These are phyloP conservation scores for Lactarius sp. DNA, from an alignment of 768 basidiomycete genomes.

Conservation along the genomic window DNA sequence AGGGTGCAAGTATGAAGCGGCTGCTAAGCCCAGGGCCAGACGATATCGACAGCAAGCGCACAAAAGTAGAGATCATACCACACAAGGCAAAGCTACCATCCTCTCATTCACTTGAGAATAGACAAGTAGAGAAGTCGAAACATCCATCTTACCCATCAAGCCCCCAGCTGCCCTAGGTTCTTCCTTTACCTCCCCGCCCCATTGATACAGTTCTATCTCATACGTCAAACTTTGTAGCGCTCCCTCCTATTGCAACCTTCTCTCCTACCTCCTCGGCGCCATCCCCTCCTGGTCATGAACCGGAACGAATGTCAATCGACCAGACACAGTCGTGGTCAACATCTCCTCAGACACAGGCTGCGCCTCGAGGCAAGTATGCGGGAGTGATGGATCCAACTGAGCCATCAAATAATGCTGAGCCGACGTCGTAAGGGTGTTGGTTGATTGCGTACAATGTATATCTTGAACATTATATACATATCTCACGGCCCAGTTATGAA, in stretches of 20 bases:
- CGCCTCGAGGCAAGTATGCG: constrained; percentile 48
- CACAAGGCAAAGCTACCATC: constrained; percentile 55
- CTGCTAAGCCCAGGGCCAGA: constrained; percentile 65
- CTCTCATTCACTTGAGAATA: constrained; percentile 56
- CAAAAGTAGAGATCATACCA: constrained; percentile 50
- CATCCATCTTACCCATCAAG: constrained; percentile 36
- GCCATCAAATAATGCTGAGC: constrained; percentile 35
- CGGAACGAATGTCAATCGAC: constrained; percentile 50
- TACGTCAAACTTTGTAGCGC: constrained; percentile 41
- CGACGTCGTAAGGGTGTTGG: constrained; percentile 27
- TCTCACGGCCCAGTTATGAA: too few species aligned
- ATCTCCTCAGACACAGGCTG: constrained; percentile 40
- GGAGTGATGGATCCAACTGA: constrained; percentile 51
- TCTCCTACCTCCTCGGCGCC: constrained; percentile 56
- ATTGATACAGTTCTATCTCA: constrained; percentile 51
- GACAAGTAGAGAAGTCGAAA: constrained; percentile 39
- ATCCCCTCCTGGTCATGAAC: constrained; percentile 44
- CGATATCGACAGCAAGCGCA: constrained; percentile 52
- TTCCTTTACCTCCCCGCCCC: constrained; percentile 73
- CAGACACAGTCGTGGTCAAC: constrained; percentile 36
- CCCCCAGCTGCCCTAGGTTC: constrained; percentile 53
- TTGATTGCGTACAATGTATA: constrained; percentile 18
- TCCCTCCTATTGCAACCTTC: constrained; percentile 68
- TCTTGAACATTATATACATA: constrained; percentile 24
- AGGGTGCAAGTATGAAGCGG: constrained; percentile 49